These are phyloP conservation scores for Houttuynia cordata DNA, from an alignment of 164 flowering plant genomes.

Conservation along the genomic window DNA sequence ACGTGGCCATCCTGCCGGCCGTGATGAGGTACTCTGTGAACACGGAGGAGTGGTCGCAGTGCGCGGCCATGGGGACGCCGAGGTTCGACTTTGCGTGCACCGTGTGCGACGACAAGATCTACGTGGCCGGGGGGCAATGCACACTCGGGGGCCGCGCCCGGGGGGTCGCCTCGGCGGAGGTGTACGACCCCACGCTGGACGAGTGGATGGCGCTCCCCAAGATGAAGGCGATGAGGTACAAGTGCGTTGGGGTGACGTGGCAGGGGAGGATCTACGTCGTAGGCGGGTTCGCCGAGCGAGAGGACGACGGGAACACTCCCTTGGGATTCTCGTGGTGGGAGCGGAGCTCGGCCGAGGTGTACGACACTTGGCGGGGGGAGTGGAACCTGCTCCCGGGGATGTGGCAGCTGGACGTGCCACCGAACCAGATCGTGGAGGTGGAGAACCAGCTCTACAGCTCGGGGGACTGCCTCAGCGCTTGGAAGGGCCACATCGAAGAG, in stretches of 20 bases:
- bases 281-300: conserved; percentile 39
- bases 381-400: conserved; percentile 37
- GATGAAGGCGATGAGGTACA: conserved; percentile 41
- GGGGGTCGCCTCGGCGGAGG: conserved; percentile 35
- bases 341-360: conserved; percentile 52
- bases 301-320: conserved; percentile 12
- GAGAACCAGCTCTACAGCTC: conserved; percentile 42
- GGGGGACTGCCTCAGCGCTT: conserved; percentile 44
- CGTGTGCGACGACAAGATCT: conserved; percentile 32
- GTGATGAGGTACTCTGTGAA: conserved; percentile 24
- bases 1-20: conserved; percentile 13
- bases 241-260: conserved; percentile 54
- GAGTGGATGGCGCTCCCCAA: conserved; percentile 31
- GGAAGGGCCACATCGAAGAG: conserved; percentile 60
- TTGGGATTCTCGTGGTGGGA: conserved; percentile 4
- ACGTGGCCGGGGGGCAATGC: conserved; percentile 50
- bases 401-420: conserved; percentile 65
- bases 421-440: conserved; percentile 46
- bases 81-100: conserved; percentile 45
- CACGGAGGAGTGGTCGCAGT: conserved; percentile 21
- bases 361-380: conserved; percentile 17
- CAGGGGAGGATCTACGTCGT: conserved; percentile 43
- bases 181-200: conserved; percentile 29
- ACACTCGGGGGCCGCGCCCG: conserved; percentile 14
- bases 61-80: conserved; percentile 29